These are phyloP conservation scores for Corchorus capsularis DNA, from an alignment of 345 rosid genomes.

Conservation along the genomic window DNA sequence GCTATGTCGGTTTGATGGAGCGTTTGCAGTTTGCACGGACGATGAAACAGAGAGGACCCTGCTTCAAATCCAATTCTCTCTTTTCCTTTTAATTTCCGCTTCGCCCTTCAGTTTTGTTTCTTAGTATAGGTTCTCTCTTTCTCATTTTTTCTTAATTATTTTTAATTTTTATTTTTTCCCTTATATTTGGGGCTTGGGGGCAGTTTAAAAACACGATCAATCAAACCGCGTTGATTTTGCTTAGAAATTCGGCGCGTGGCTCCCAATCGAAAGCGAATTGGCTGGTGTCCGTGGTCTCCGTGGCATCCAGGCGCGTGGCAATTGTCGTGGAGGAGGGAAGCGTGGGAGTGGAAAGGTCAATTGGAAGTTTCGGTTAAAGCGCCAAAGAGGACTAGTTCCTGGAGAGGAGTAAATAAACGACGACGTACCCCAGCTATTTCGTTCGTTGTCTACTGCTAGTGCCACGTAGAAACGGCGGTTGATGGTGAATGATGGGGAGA, in stretches of 20 bases:
- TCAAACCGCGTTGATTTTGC: conserved; percentile 17
- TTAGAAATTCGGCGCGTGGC: not conserved
- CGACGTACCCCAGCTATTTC: conserved; percentile 18
- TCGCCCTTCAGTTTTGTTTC: not conserved
- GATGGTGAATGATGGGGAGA: too few relatives aligned
- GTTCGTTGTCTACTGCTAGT: too few relatives aligned
- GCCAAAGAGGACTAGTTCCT: conserved; percentile 19
- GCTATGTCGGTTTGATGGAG: not conserved
- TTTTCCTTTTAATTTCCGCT: not conserved
- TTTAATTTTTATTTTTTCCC: not conserved
- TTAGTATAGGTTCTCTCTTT: not conserved
- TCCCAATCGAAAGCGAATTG: not conserved
- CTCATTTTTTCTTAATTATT: not conserved
- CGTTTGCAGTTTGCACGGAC: conserved; percentile 19
- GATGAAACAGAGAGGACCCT: conserved; percentile 31
- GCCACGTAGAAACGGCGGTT: not conserved
- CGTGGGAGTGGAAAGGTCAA: conserved; percentile 9
- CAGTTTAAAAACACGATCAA: not conserved
- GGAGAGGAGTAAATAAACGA: not conserved
- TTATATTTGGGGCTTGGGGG: not conserved
- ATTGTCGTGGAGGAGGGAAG: conserved; percentile 5
- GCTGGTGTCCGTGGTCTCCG: not conserved
- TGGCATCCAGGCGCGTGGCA: not conserved
- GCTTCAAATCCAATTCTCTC: not conserved
- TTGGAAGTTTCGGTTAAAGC: conserved; percentile 4